phyloP scores from a whole-genome alignment of 495 filamentous ascomycete species.

The Podospora pseudoanserina region DNA sequence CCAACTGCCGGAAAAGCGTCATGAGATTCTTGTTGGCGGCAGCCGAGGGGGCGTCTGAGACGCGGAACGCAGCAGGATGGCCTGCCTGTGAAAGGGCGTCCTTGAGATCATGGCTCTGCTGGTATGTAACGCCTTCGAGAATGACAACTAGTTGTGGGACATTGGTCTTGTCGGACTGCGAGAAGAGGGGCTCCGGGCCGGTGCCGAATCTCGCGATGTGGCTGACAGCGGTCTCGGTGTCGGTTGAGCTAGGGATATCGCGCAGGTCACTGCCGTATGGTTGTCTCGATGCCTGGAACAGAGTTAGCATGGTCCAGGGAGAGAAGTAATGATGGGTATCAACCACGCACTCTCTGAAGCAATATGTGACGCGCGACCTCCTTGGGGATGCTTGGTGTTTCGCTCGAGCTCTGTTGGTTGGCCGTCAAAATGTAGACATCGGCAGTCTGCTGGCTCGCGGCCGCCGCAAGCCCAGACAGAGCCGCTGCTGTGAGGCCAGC shows the following conservation, averaged over 20 bases:
- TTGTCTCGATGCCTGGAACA: conserved; percentile 38
- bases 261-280: conserved; percentile 36
- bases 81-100: conserved; percentile 28
- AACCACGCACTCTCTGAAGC: conserved; percentile 27
- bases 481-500: conserved; percentile 26
- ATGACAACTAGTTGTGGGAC: conserved; percentile 49
- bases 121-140: conserved; percentile 43
- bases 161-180: conserved; percentile 25
- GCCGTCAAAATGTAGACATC: conserved; percentile 31
- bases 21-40: conserved; percentile 36
- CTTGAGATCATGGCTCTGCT: conserved; percentile 32
- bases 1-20: conserved; percentile 30
- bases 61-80: conserved; percentile 41
- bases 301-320: conserved; percentile 27
- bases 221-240: conserved; percentile 37
- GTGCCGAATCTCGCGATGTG: conserved; percentile 43
- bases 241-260: conserved; percentile 38
- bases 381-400: conserved; percentile 28
- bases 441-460: conserved; percentile 25
- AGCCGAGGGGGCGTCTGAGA: conserved; percentile 38
- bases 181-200: conserved; percentile 40
- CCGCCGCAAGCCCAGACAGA: conserved; percentile 29
- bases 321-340: conserved; percentile 16
- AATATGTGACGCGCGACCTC: conserved; percentile 37
- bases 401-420: conserved; percentile 16